phyloP scores from a whole-genome alignment of 768 basidiomycete genomes.

The Auricularia sp. region DNA sequence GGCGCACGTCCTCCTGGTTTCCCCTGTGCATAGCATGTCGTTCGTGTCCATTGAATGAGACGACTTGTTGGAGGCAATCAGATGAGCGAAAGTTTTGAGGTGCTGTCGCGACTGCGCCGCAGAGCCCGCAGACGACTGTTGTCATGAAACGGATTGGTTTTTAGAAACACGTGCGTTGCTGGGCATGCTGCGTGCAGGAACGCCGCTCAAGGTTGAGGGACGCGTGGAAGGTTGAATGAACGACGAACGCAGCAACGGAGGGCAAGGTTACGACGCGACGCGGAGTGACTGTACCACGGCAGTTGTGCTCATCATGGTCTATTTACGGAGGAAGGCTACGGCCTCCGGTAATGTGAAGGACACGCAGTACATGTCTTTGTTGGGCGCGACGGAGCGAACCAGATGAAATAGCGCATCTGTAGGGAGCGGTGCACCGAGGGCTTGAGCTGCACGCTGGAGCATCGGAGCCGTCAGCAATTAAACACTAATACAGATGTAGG shows the following conservation, averaged over 20 bases:
- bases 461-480: background rate
- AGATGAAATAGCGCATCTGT: slow-evolving; percentile 51
- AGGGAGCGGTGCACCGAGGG: slow-evolving; percentile 4
- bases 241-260: no score
- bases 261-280: no score
- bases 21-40: background rate
- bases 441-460: slow-evolving; percentile 9
- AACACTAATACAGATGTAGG: background rate
- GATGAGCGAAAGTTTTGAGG: background rate
- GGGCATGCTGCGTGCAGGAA: no score
- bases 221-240: no score
- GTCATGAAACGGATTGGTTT: no score
- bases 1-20: background rate
- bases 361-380: slow-evolving; percentile 97
- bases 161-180: no score
- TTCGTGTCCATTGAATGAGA: background rate
- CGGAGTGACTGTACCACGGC: no score
- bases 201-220: no score
- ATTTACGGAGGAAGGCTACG: slow-evolving; percentile 20
- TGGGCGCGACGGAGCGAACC: slow-evolving; percentile 89
- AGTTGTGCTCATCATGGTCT: no score
- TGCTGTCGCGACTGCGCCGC: no score
- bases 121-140: no score
- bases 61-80: background rate
- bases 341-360: slow-evolving; percentile 63